Base-by-base conservation (phyloP, 192 early-diverging fungal species). In the Paraglomus brasilianum region DNA sequence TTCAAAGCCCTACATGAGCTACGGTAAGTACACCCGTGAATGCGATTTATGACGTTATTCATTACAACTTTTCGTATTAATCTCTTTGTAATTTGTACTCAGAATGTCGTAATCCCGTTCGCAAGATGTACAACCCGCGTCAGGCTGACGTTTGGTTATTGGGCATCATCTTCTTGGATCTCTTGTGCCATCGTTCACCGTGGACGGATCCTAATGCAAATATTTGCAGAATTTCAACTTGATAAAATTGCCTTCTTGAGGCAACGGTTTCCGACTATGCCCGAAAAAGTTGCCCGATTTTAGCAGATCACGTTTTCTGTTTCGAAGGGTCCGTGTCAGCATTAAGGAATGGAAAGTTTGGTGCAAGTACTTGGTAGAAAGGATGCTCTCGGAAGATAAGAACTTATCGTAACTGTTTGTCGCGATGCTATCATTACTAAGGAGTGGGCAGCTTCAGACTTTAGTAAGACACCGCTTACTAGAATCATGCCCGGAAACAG, bases 61-160 rank as follows among this genome's bases (percentile, higher is more conserved):
- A 41, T 21, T 51, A 63, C 46, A 51, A 9, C 39, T 1, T 24
- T 0, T 21, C n/a, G 6, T 5, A 49, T 8, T 22, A 43, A 17
- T 49, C 21, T 52, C 14, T 63, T 63, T 10, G 40, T 71, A 6
- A n/a, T 7, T 48, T n/a, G 21, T 1, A 24, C 11, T 49, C 19
- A 77, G 81, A 82, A 58, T 82, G 81, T 50, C 74, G 76, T 38
- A 82, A 82, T 69, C 71, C 78, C 17, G 24, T 74, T 22, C 66
- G 68, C 59, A 46, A 66, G 21, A 50, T 49, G 5, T 91, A 91
- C 70, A 82, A 86, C 60, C 81, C 87, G 5, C 75, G 80, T 42
- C 76, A 83, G 43, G 85, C 86, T 38, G 89, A 91, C 45, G 76
- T 91, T 42, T 91, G 89, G 89, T 87, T 87, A 11, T 78, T 91